Base-by-base conservation (phyloP, 2,329 filamentous ascomycete species). In the Drechslerella coelobrocha region DNA sequence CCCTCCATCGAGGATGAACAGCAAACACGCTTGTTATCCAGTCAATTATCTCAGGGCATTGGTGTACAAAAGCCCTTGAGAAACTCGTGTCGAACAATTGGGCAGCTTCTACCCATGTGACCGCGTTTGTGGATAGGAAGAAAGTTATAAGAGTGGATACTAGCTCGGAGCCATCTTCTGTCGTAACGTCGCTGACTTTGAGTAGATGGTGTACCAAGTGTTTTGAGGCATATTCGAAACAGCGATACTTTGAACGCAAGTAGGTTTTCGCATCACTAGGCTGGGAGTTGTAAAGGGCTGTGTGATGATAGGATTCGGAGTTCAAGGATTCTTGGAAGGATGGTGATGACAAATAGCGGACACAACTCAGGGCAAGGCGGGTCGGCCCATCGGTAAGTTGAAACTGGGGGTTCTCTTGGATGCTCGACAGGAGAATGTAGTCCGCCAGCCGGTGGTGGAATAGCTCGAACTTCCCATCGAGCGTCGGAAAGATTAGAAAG, bases 181-280 rank as follows among this genome's bases (percentile, higher is more conserved):
- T 72, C 1, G 68, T 72, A 1, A 66, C 60, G 37, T 65, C 60
- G 61, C 61, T 72, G 14, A 66, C 68, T 50, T 71, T 71, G n/a
- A 71, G 48, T 27, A 71, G 19, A 21, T 71, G 66, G 7, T 63
- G 47, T 2, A 62, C 31, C 2, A 72, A 23, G 34, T 65, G 55
- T 14, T 23, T 27, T 10, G 68, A 72, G 7, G 61, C 45, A 45
- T 71, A 71, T 12, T 63, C 66, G 23, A 71, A 21, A 29, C 66
- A 71, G 14, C 59, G 59, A 37, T 63, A 63, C 21, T 63, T 71
- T 1, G 66, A 63, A n/a, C 52, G 53, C 6, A 71, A 47, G n/a
- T 71, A 71, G 1, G 31, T 24, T 23, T 61, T 72, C n/a, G 61
- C 54, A 23, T 50, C 61, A 1, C 54, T 41, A 21, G 53, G 43